A percentile compares a stretch with the other conserved stretches of the same genome.
These are phyloP conservation scores for Fusarium decemcellulare DNA, from an alignment of 2,329 filamentous ascomycete genomes.

Conservation along the genomic window DNA sequence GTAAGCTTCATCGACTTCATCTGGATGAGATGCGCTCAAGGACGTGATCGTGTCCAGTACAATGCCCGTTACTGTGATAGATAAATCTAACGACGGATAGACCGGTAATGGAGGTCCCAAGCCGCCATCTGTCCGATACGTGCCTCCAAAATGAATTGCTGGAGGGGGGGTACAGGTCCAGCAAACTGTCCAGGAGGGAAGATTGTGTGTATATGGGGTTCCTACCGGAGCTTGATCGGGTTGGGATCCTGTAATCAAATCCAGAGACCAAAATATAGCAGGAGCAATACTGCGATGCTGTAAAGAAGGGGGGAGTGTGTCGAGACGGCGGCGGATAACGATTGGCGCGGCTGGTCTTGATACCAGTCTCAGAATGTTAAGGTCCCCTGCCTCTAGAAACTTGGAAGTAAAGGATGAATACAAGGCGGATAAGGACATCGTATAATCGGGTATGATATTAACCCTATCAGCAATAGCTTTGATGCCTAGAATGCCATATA, in stretches of 20 bases:
- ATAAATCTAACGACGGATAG: background rate
- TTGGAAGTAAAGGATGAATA: background rate
- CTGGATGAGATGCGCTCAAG: background rate
- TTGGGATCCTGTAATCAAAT: background rate
- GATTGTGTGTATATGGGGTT: background rate
- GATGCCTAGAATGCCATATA: slow-evolving; percentile 13
- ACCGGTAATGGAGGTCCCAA: background rate
- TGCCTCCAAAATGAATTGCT: background rate
- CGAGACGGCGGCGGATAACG: background rate
- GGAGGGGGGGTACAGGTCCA: slow-evolving; percentile 16
- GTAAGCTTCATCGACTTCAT: background rate
- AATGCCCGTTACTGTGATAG: background rate
- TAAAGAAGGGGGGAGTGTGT: background rate
- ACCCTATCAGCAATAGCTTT: slow-evolving; percentile 4
- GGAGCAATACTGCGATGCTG: background rate
- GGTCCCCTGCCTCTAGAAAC: background rate
- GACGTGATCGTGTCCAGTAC: background rate
- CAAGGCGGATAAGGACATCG: background rate
- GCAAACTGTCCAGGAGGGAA: slow-evolving; percentile 12
- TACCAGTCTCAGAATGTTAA: background rate
- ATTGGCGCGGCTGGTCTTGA: background rate
- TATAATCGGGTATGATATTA: background rate
- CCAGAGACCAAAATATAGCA: background rate
- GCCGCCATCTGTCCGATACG: background rate
- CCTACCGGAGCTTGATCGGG: background rate